Base-by-base conservation (phyloP, 2,329 filamentous ascomycete species). In the Alternaria novae-zelandiae region DNA sequence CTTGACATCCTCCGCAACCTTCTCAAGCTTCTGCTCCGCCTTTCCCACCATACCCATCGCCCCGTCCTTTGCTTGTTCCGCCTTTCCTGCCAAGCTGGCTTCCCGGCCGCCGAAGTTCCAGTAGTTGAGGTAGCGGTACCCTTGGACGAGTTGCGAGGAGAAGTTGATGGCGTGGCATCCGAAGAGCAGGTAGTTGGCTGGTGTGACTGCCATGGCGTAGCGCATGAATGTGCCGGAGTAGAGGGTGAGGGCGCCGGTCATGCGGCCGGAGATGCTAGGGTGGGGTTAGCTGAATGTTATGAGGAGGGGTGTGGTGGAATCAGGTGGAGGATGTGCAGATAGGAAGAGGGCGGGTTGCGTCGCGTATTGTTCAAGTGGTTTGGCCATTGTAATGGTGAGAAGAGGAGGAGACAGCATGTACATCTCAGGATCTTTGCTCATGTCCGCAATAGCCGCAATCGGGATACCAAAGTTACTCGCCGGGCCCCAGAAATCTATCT, bases 151-250 rank as follows among this genome's bases (percentile, higher is more conserved):
- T 79, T 90, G 88, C 49, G 87, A 86, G 68, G 79, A 80, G 79
- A 88, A 90, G 81, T 90, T 90, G 80, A 89, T 84, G 64, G 87
- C 81, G 79, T 90, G 88, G 82, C 88, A 90, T 68, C 86, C 88
- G 79, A 90, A 90, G 59, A 90, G 86, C 68, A 90, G 87, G 82
- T 89, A 90, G 82, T 90, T 90, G 73, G 83, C 83, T 44, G 88
- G 88, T 15, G 82, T 82, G 60, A 90, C 87, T 65, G 88, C 88
- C 66, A 90, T 77, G 62, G 88, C 82, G 82, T 90, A 90, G 77
- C 88, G 88, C 87, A 89, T 89, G 82, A 90, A 90, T 62, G 86
- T 87, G 50, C 78, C 86, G 23, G 86, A 86, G 83, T 90, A 90
- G 77, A 87, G 76, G 69, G 84, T 82, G 26, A 90, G 83, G 49